A percentile compares a stretch with the other conserved stretches of the same genome.
phyloP scores from a whole-genome alignment of 352 stramenopile genomes.

The Phytophthora ramorum region DNA sequence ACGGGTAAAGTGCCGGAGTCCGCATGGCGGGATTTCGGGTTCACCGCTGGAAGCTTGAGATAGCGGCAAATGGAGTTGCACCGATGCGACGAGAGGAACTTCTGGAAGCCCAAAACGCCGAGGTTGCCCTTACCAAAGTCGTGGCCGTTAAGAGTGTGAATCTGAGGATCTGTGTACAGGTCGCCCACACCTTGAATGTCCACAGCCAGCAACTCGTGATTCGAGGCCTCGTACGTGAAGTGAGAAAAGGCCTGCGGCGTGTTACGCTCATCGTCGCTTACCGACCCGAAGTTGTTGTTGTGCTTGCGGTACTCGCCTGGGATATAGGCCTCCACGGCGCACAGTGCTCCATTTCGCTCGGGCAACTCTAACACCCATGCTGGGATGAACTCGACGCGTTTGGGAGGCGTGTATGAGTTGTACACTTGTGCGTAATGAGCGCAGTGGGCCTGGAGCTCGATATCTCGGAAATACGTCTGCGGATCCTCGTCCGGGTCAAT shows the following conservation, averaged over 20 bases:
- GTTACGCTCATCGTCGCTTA: slow-evolving; percentile 87
- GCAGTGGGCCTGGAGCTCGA: slow-evolving; percentile 88
- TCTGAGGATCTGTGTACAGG: slow-evolving; percentile 96
- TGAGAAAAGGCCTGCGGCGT: slow-evolving; percentile 93
- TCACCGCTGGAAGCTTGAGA: slow-evolving; percentile 82
- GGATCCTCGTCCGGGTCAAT: slow-evolving; percentile 90
- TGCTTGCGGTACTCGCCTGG: slow-evolving; percentile 87
- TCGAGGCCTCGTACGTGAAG: slow-evolving; percentile 94
- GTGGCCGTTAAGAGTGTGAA: slow-evolving; percentile 87
- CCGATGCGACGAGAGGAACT: slow-evolving; percentile 87
- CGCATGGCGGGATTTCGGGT: slow-evolving; percentile 78
- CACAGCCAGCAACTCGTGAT: slow-evolving; percentile 92
- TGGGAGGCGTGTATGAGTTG: slow-evolving; percentile 86
- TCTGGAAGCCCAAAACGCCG: slow-evolving; percentile 84
- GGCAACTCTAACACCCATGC: slow-evolving; percentile 86
- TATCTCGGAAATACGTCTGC: slow-evolving; percentile 90
- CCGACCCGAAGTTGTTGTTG: slow-evolving; percentile 90
- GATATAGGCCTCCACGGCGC: slow-evolving; percentile 85
- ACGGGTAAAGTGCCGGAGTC: slow-evolving; percentile 79
- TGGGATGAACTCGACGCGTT: slow-evolving; percentile 83
- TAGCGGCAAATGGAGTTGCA: slow-evolving; percentile 92
- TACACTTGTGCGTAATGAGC: slow-evolving; percentile 86
- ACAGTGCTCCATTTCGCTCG: slow-evolving; percentile 72
- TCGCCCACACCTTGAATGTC: slow-evolving; percentile 96
- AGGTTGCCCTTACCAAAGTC: slow-evolving; percentile 92